These are phyloP conservation scores for Arachis monticola DNA, from an alignment of 331 rosid genomes.

Conservation along the genomic window DNA sequence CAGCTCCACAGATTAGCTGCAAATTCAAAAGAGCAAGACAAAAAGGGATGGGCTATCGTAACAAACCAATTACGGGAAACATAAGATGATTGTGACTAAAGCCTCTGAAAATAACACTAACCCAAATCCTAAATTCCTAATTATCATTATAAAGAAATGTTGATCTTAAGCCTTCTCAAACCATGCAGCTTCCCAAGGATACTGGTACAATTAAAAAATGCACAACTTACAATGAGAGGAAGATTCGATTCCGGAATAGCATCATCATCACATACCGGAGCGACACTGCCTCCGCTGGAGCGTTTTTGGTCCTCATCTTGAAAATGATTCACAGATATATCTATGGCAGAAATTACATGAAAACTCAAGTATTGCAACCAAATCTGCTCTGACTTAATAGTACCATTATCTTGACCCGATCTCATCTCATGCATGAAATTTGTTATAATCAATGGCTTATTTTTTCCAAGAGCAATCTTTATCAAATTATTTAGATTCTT, in stretches of 20 bases:
- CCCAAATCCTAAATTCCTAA: slow-evolving; percentile 6
- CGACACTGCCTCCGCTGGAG: slow-evolving; percentile 43
- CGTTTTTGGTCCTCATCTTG: slow-evolving; percentile 51
- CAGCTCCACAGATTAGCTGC: slow-evolving; percentile 27
- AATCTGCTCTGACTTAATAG: slow-evolving; percentile 59
- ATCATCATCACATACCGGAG: slow-evolving; percentile 36
- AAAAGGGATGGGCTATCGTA: slow-evolving; percentile 4
- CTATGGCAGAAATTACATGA: slow-evolving; percentile 54
- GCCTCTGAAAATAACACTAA: neutral
- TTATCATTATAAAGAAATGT: neutral
- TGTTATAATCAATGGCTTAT: slow-evolving; percentile 59
- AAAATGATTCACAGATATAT: slow-evolving; percentile 49
- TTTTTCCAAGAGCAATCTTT: slow-evolving; percentile 67
- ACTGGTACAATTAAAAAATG: slow-evolving; percentile 15
- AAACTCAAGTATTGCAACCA: slow-evolving; percentile 71
- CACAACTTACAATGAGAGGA: slow-evolving; percentile 59
- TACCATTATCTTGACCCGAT: slow-evolving; percentile 50
- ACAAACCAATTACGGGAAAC: slow-evolving; percentile 13
- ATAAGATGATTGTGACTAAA: neutral
- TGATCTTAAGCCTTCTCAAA: neutral
- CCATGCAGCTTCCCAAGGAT: neutral
- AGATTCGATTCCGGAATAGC: slow-evolving; percentile 53
- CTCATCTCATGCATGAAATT: slow-evolving; percentile 70
- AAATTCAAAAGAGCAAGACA: neutral
- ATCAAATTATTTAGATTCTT: slow-evolving; percentile 63